Percentiles rank a stretch among this genome's conserved stretches.
These are phyloP conservation scores for Starmera quercuum DNA, from an alignment of 805 yeast species.

Conservation along the genomic window DNA sequence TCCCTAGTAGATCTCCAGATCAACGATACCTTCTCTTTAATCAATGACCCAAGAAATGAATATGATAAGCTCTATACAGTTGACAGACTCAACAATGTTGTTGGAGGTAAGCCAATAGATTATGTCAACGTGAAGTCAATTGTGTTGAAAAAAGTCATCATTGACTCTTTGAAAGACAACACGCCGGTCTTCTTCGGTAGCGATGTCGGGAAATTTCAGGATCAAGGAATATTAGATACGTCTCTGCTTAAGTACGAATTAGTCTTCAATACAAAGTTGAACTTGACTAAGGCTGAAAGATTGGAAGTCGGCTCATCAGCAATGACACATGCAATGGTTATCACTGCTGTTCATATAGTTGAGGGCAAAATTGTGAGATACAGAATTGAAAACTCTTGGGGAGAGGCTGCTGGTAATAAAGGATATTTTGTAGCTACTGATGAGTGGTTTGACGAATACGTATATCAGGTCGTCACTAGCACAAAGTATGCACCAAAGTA, in stretches of 20 bases:
- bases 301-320: slow-evolving; percentile 59
- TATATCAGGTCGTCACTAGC: slow-evolving; percentile 58
- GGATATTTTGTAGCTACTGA: slow-evolving; percentile 66
- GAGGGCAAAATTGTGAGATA: slow-evolving; percentile 57
- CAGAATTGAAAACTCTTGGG: slow-evolving; percentile 74
- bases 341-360: slow-evolving; percentile 73
- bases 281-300: slow-evolving; percentile 55
- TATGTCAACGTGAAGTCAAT: slow-evolving; percentile 61
- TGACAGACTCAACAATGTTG: slow-evolving; percentile 66
- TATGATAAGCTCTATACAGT: slow-evolving; percentile 57
- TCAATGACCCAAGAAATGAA: slow-evolving; percentile 74
- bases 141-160: slow-evolving; percentile 49
- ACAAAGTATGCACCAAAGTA: slow-evolving; percentile 36
- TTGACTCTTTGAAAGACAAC: slow-evolving; percentile 57
- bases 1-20: slow-evolving; percentile 46
- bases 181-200: slow-evolving; percentile 84
- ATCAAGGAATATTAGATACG: slow-evolving; percentile 65
- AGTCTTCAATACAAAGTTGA: slow-evolving; percentile 44
- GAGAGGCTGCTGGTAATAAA: slow-evolving; percentile 52
- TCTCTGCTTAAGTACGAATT: slow-evolving; percentile 59
- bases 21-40: slow-evolving; percentile 49
- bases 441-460: slow-evolving; percentile 63
- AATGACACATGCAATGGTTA: slow-evolving; percentile 87
- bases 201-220: slow-evolving; percentile 69
- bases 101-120: slow-evolving; percentile 57